Evolutionary conservation across 495 filamentous ascomycete genomes (phyloP).

Genomic region (Penicillium silybi): DNA sequence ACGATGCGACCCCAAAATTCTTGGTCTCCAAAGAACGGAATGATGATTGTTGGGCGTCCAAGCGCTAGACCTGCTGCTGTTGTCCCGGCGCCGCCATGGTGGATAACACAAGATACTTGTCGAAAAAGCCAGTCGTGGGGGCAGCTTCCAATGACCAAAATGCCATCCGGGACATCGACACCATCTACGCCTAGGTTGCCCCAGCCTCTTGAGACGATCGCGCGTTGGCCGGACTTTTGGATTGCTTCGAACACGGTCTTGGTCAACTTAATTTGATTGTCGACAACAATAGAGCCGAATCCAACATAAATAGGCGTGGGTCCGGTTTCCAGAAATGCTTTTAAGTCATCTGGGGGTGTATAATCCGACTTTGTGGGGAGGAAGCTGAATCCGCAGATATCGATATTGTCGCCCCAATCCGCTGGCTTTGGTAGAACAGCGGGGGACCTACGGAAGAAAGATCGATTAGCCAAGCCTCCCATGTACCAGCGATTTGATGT

Average conservation of each 20-base stretch:
- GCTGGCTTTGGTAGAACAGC: constrained; percentile 73
- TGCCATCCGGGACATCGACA: constrained; percentile 55
- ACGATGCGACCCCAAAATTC: constrained; percentile 82
- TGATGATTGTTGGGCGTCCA: constrained; percentile 68
- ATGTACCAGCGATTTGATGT: background rate
- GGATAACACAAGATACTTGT: constrained; percentile 70
- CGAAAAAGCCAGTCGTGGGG: constrained; percentile 84
- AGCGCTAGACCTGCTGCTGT: constrained; percentile 69
- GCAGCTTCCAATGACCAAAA: constrained; percentile 75
- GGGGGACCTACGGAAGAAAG: constrained; percentile 49
- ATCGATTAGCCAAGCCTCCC: background rate
- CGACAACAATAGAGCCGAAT: constrained; percentile 78
- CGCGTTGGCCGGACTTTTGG: constrained; percentile 59
- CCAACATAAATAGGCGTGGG: constrained; percentile 76
- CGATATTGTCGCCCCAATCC: constrained; percentile 71
- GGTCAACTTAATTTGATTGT: constrained; percentile 66
- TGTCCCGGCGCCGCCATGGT: constrained; percentile 81
- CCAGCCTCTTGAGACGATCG: constrained; percentile 79
- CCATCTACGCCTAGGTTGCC: constrained; percentile 64
- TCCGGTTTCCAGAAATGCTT: constrained; percentile 59
- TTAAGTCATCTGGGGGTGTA: constrained; percentile 58
- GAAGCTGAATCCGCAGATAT: constrained; percentile 73
- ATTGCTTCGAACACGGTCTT: constrained; percentile 66
- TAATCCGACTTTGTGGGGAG: constrained; percentile 61
- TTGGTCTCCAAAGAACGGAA: constrained; percentile 86